Percentiles rank a stretch among this genome's conserved stretches.
Conservation (phyloP, 768 basidiomycete species). For the Lactarius quietus region DNA sequence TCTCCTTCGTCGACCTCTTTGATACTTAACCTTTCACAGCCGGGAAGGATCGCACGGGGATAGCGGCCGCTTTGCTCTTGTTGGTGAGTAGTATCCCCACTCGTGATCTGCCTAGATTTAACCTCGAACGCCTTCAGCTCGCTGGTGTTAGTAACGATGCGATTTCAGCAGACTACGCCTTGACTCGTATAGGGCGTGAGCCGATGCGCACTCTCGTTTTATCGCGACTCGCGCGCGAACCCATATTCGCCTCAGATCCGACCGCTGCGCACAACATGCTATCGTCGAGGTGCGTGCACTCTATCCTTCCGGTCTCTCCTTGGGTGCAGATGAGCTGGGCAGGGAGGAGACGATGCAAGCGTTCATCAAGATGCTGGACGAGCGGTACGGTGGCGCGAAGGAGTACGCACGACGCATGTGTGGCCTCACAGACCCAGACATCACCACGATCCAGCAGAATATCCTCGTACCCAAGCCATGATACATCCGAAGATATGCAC, state of each 20-base stretch:
- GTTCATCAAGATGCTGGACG: conserved; percentile 56
- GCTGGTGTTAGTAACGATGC: conserved; percentile 63
- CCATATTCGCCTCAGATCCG: conserved; percentile 66
- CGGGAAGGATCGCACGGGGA: conserved; percentile 80
- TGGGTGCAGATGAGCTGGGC: background rate
- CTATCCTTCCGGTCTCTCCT: background rate
- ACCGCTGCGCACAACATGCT: conserved; percentile 83
- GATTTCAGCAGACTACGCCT: conserved; percentile 70
- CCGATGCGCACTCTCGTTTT: conserved; percentile 71
- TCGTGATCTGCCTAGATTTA: too few species aligned
- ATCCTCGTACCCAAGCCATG: conserved; percentile 36
- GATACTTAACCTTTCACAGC: conserved; percentile 39
- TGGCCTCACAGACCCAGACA: conserved; percentile 61
- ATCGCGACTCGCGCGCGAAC: conserved; percentile 62
- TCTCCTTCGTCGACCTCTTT: background rate
- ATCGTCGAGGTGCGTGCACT: conserved; percentile 58
- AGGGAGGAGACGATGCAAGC: conserved; percentile 78
- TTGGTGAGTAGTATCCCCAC: conserved; percentile 45
- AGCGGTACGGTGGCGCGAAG: conserved; percentile 66
- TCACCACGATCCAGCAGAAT: conserved; percentile 54
- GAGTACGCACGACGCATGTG: conserved; percentile 54
- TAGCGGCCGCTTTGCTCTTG: conserved; percentile 68
- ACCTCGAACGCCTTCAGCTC: conserved; percentile 44
- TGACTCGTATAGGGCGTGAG: conserved; percentile 77
- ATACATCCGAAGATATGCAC: background rate